phyloP scores from a whole-genome alignment of 306 rosid genomes.

The Cicer pinnatifidum region DNA sequence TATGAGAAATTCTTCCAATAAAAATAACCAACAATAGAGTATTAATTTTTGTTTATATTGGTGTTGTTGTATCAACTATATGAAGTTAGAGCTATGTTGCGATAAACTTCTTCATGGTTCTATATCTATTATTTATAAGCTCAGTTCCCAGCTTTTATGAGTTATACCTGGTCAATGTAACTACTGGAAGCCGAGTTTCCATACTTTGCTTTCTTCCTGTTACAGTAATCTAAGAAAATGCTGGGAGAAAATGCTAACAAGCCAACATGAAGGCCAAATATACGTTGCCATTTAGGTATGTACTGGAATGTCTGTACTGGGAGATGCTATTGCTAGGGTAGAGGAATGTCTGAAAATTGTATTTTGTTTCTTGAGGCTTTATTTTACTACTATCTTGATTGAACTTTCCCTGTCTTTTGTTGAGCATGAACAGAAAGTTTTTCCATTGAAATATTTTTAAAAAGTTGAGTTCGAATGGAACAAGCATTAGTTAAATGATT shows the following conservation, averaged over 20 bases:
- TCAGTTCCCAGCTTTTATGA: conserved; percentile 28
- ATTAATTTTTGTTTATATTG: neutral
- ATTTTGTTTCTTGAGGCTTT: no score
- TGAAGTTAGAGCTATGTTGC: neutral
- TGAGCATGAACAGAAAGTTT: no score
- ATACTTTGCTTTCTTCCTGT: conserved; percentile 5
- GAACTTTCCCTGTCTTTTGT: no score
- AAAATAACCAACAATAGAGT: neutral
- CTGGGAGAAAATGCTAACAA: neutral
- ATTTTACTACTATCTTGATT: no score
- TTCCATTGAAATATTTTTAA: no score
- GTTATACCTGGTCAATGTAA: neutral
- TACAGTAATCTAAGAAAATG: neutral
- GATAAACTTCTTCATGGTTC: conserved; percentile 5
- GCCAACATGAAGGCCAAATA: conserved; percentile 35
- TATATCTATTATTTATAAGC: neutral
- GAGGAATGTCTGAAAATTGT: conserved; percentile 36
- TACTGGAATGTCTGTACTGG: no score
- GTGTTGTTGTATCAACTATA: neutral
- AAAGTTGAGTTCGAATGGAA: no score
- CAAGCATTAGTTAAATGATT: no score
- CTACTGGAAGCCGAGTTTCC: conserved; percentile 10
- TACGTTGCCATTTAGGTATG: conserved; percentile 13
- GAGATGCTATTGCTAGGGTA: conserved; percentile 22
- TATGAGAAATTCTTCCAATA: conserved; percentile 12